A percentile compares a stretch with the other conserved stretches of the same genome.
phyloP scores from a whole-genome alignment of 2,329 filamentous ascomycete genomes.

The Dactylellina leptospora region DNA sequence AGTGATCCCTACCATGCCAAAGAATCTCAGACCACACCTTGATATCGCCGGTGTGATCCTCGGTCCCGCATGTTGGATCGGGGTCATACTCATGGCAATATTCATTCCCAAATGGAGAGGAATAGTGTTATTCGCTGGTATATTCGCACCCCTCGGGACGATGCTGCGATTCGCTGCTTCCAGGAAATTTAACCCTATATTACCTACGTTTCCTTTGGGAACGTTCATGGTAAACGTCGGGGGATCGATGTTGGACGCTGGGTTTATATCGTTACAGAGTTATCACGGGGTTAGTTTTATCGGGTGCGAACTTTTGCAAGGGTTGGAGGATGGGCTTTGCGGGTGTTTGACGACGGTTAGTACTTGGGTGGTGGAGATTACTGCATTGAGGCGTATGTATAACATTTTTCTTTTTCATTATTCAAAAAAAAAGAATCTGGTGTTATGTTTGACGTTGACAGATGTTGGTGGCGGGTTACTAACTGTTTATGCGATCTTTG shows the following conservation, averaged over 20 bases:
- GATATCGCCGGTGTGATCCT: conserved; percentile 73
- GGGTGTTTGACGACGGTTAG: conserved; percentile 73
- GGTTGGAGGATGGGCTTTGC: conserved; percentile 74
- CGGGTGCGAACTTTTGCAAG: conserved; percentile 74
- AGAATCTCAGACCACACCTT: conserved; percentile 68
- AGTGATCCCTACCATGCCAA: conserved; percentile 68
- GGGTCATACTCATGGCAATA: conserved; percentile 74
- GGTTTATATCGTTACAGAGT: conserved; percentile 64
- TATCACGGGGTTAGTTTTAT: conserved; percentile 65
- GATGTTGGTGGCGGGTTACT: no score
- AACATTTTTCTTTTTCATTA: background rate
- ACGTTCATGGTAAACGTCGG: conserved; percentile 84
- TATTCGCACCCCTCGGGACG: conserved; percentile 84
- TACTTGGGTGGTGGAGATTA: conserved; percentile 72
- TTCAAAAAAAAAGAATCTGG: background rate
- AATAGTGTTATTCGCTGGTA: conserved; percentile 75
- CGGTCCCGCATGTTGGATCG: conserved; percentile 79
- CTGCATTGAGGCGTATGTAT: conserved; percentile 62
- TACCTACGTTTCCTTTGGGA: conserved; percentile 78
- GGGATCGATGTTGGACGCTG: conserved; percentile 77
- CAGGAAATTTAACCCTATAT: conserved; percentile 73
- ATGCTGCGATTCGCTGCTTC: conserved; percentile 78
- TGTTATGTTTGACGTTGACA: background rate
- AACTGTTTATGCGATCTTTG: conserved; percentile 5
- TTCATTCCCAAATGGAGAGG: conserved; percentile 84